Conservation (phyloP, 495 filamentous ascomycete genomes). For the Tuber borchii region DNA sequence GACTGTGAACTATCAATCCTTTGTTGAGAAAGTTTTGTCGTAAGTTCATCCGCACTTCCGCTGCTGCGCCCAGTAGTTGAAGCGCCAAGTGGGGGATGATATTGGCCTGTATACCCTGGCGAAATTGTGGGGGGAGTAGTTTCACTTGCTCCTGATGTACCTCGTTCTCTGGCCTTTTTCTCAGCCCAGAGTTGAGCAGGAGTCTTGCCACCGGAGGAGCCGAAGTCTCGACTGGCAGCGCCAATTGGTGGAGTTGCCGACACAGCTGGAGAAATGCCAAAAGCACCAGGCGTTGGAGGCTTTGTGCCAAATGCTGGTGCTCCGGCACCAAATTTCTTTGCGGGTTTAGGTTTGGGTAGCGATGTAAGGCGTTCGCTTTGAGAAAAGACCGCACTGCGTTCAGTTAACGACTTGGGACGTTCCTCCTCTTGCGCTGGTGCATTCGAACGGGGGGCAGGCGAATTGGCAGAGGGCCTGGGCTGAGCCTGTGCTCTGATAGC, state of each 20-base stretch:
- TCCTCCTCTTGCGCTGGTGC: conserved; percentile 45
- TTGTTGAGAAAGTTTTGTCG: conserved; percentile 48
- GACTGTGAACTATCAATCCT: conserved; percentile 51
- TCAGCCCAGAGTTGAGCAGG: conserved; percentile 96
- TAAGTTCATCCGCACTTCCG: conserved; percentile 45
- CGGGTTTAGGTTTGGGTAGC: conserved; percentile 87
- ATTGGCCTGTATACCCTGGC: conserved; percentile 72
- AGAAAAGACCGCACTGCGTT: conserved; percentile 60
- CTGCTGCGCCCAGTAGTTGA: conserved; percentile 60
- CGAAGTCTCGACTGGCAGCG: conserved; percentile 81
- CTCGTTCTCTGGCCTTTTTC: conserved; percentile 78
- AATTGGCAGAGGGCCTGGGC: conserved; percentile 47
- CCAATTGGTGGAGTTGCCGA: conserved; percentile 58
- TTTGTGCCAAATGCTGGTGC: conserved; percentile 78
- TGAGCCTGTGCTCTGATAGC: conserved; percentile 76
- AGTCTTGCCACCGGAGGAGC: conserved; percentile 89
- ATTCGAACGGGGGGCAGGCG: conserved; percentile 41
- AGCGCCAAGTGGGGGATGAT: conserved; percentile 76
- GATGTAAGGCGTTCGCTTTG: conserved; percentile 74
- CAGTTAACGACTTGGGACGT: conserved; percentile 54
- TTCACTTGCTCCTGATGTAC: conserved; percentile 46
- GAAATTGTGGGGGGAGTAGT: conserved; percentile 44
- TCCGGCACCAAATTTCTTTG: conserved; percentile 70
- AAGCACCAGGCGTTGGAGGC: conserved; percentile 65
- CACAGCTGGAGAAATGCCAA: conserved; percentile 51